Conservation (phyloP, 768 basidiomycete genomes). For the Hortiboletus campestris region DNA sequence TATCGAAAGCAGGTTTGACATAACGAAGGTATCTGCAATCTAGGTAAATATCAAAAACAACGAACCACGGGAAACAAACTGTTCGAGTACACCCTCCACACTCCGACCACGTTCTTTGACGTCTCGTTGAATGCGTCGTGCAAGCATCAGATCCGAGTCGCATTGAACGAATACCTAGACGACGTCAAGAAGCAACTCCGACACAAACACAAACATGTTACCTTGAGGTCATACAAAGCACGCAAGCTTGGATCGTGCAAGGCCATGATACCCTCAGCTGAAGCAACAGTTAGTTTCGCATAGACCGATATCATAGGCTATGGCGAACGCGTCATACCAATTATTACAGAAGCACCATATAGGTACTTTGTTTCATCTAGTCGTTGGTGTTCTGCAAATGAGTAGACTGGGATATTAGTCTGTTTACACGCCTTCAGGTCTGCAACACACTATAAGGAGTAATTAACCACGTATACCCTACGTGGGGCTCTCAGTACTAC, state of each 20-base stretch:
- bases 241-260: conserved; percentile 78
- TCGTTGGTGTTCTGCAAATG: conserved; percentile 87
- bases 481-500: conserved; percentile 22
- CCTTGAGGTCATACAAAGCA: conserved; percentile 89
- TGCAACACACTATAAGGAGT: conserved; percentile 60
- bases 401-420: conserved; percentile 91
- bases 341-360: conserved; percentile 91
- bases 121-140: conserved; percentile 86
- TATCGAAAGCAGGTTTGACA: conserved; percentile 94
- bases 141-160: conserved; percentile 96
- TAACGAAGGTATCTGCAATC: conserved; percentile 79
- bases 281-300: not conserved
- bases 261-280: conserved; percentile 91
- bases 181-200: not conserved
- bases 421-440: conserved; percentile 84
- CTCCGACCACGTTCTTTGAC: conserved; percentile 82
- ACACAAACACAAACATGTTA: conserved; percentile 23
- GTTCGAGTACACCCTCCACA: conserved; percentile 86
- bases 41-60: not conserved
- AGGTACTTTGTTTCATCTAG: conserved; percentile 78
- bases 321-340: conserved; percentile 46
- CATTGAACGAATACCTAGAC: conserved; percentile 83
- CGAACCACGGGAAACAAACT: conserved; percentile 44
- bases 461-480: not conserved
- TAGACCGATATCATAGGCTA: not conserved